Evolutionary conservation across 805 yeast species (phyloP).

Genomic region (Monosporozyma yasuniensis): DNA sequence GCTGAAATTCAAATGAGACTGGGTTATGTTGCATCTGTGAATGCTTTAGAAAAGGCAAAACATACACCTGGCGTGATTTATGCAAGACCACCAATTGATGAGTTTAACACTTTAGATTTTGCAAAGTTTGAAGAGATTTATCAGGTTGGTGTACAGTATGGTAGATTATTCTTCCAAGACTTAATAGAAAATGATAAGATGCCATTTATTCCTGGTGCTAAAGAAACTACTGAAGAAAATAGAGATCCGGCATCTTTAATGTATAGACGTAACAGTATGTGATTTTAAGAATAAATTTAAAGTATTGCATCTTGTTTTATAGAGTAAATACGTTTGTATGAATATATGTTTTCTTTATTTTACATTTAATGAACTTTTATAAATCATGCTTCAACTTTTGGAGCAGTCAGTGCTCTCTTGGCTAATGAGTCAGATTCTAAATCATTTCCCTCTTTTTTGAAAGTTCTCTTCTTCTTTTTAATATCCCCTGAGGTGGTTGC

Average conservation of each 20-base stretch:
- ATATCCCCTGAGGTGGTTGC: constrained; percentile 33
- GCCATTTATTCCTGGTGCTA: constrained; percentile 53
- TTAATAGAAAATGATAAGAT: constrained; percentile 46
- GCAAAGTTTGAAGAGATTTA: constrained; percentile 86
- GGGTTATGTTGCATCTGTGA: constrained; percentile 92
- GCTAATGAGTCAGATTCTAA: background rate
- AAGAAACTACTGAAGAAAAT: constrained; percentile 15
- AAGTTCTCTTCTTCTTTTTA: constrained; percentile 13
- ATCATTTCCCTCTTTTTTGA: background rate
- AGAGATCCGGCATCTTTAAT: constrained; percentile 28
- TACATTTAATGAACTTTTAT: background rate
- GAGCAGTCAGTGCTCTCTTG: background rate
- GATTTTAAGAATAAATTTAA: constrained; percentile 5
- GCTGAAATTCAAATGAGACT: constrained; percentile 89
- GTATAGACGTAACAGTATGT: constrained; percentile 60
- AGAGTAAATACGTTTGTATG: background rate
- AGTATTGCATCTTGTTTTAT: background rate
- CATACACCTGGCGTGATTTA: constrained; percentile 76
- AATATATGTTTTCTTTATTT: background rate
- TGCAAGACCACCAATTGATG: constrained; percentile 88
- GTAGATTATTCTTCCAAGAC: constrained; percentile 45
- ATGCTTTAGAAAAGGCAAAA: constrained; percentile 84
- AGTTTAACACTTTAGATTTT: constrained; percentile 85
- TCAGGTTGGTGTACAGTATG: constrained; percentile 70
- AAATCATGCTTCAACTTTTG: constrained; percentile 2